Conservation (phyloP, 345 rosid species). For the Crucihimalaya himalaica region DNA sequence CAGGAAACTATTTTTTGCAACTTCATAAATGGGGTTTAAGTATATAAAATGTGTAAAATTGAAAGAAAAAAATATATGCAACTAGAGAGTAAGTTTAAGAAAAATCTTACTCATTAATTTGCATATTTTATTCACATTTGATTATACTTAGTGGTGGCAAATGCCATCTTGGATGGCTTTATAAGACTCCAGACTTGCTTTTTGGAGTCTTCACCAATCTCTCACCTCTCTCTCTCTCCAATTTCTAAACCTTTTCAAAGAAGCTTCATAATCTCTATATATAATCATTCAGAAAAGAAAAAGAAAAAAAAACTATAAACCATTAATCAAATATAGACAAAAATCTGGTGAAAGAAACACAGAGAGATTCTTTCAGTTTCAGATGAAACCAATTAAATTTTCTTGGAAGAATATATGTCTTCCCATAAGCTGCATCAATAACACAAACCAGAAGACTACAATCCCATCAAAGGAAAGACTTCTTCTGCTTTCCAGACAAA, state of each 20-base stretch:
- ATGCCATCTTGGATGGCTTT: constrained; percentile 33
- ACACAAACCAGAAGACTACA: constrained; percentile 27
- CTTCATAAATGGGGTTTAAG: neutral
- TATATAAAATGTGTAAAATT: neutral
- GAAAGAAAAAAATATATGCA: neutral
- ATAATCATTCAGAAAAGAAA: constrained; percentile 3
- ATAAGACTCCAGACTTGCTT: constrained; percentile 34
- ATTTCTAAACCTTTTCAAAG: constrained; percentile 31
- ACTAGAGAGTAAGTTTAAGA: neutral
- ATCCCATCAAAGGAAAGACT: constrained; percentile 38
- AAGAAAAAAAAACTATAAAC: too few relatives aligned
- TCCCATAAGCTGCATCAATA: constrained; percentile 42
- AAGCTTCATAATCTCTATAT: constrained; percentile 40
- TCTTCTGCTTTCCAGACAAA: constrained; percentile 33
- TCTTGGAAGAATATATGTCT: constrained; percentile 41
- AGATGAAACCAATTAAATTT: constrained; percentile 38
- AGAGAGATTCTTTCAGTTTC: constrained; percentile 21
- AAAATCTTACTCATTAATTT: constrained; percentile 16
- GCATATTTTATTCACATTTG: constrained; percentile 15
- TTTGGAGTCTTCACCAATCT: constrained; percentile 36
- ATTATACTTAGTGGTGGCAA: neutral
- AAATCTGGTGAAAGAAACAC: constrained; percentile 21
- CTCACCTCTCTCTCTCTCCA: constrained; percentile 29
- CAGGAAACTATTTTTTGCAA: neutral
- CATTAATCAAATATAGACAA: constrained; percentile 20